Evolutionary conservation across 768 basidiomycete species (phyloP).

Genomic region (Leccinum fibrillosum): DNA sequence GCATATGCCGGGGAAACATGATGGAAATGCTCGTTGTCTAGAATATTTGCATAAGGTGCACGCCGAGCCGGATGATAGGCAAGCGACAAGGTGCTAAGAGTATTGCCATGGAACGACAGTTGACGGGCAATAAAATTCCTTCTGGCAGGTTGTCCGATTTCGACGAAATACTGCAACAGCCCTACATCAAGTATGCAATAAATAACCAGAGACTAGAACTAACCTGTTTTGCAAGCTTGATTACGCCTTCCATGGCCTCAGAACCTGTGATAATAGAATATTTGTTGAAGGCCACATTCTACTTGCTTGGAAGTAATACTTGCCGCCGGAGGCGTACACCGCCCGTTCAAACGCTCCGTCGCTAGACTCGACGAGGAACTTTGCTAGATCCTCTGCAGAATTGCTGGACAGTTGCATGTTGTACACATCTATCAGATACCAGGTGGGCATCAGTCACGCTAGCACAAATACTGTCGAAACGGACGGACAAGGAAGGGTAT

Average conservation of each 20-base stretch:
- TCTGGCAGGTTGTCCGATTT: constrained; percentile 66
- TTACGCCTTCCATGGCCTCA: constrained; percentile 85
- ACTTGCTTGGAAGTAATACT: constrained; percentile 7
- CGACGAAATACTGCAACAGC: constrained; percentile 57
- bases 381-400: constrained; percentile 79
- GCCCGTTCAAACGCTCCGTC: constrained; percentile 71
- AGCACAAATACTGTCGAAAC: constrained; percentile 22
- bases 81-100: constrained; percentile 65
- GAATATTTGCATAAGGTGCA: constrained; percentile 60
- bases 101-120: constrained; percentile 85
- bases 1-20: constrained; percentile 89
- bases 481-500: constrained; percentile 73
- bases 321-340: constrained; percentile 77
- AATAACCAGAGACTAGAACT: constrained; percentile 3
- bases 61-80: constrained; percentile 66
- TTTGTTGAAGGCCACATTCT: not conserved
- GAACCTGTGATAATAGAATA: constrained; percentile 49
- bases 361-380: constrained; percentile 58
- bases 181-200: constrained; percentile 8
- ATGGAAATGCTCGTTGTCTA: constrained; percentile 67
- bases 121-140: constrained; percentile 76
- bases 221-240: constrained; percentile 81
- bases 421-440: constrained; percentile 61
- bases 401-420: constrained; percentile 81
- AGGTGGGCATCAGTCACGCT: not conserved